These are phyloP conservation scores for Incumbomyces lentus DNA, from an alignment of 2,329 filamentous ascomycete species.

Conservation along the genomic window DNA sequence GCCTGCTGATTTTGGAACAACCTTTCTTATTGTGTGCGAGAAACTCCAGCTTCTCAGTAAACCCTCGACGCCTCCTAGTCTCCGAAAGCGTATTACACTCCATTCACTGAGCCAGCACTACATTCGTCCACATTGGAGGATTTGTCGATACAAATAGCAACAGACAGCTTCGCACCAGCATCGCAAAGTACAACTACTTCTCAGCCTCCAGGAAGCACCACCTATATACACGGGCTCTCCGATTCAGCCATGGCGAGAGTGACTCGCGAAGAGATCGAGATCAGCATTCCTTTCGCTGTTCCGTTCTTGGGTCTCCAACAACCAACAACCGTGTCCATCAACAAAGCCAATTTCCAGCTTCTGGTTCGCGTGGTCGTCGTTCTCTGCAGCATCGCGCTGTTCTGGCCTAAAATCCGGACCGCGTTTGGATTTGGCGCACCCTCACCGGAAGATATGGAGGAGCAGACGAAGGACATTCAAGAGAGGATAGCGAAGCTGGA, in stretches of 20 bases:
- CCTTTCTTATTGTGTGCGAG: too few relatives aligned
- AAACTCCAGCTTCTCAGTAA: too few relatives aligned
- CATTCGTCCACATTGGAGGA: too few relatives aligned
- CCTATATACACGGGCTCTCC: not conserved
- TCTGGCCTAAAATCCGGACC: conserved; percentile 2
- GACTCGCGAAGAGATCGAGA: not conserved
- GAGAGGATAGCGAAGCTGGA: conserved; percentile 4
- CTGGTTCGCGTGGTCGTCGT: not conserved
- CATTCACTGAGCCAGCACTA: too few relatives aligned
- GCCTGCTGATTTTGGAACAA: too few relatives aligned
- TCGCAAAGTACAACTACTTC: not conserved
- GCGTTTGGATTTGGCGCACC: conserved; percentile 2
- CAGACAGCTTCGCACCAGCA: not conserved
- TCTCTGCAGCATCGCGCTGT: not conserved
- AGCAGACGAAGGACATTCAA: not conserved
- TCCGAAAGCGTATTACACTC: too few relatives aligned
- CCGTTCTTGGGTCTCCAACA: conserved; percentile 1
- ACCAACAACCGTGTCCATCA: not conserved
- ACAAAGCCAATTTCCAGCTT: conserved; percentile 4
- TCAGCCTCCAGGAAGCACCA: not conserved
- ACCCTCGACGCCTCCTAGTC: too few relatives aligned
- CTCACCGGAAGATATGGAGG: not conserved
- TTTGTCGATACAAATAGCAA: too few relatives aligned
- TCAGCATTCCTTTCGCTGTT: conserved; percentile 3
- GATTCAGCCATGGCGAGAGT: not conserved